Evolutionary conservation across 192 early-diverging fungal genomes (phyloP).

Genomic region (Cetraspora pellucida): DNA sequence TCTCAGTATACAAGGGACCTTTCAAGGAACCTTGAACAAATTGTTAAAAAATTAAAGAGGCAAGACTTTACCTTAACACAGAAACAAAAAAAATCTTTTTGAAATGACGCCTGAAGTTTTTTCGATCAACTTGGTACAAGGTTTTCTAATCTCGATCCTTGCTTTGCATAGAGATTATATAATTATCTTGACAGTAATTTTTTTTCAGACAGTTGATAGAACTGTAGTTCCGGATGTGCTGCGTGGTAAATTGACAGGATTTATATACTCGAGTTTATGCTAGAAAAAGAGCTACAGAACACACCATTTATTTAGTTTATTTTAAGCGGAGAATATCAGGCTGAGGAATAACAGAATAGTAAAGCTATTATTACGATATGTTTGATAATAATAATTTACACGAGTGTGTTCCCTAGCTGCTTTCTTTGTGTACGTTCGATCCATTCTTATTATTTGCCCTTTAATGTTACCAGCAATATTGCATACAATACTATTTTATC

Average conservation of each 20-base stretch:
- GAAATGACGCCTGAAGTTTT: constrained; percentile 36
- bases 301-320: no score
- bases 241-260: constrained; percentile 36
- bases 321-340: no score
- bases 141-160: neutral
- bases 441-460: neutral
- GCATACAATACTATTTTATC: constrained; percentile 65
- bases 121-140: constrained; percentile 45
- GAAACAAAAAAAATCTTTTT: no score
- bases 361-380: no score
- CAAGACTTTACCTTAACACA: no score
- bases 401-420: no score
- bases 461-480: constrained; percentile 46
- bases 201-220: constrained; percentile 39
- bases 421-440: no score
- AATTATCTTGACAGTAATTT: neutral
- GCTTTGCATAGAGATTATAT: neutral
- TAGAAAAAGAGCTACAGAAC: neutral
- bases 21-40: no score
- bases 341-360: no score
- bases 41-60: no score
- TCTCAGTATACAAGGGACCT: no score
- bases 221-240: constrained; percentile 41
- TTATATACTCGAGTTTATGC: neutral
- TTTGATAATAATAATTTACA: no score